phyloP scores from a whole-genome alignment of 768 basidiomycete genomes.

The Phlebiopsis gigantea region DNA sequence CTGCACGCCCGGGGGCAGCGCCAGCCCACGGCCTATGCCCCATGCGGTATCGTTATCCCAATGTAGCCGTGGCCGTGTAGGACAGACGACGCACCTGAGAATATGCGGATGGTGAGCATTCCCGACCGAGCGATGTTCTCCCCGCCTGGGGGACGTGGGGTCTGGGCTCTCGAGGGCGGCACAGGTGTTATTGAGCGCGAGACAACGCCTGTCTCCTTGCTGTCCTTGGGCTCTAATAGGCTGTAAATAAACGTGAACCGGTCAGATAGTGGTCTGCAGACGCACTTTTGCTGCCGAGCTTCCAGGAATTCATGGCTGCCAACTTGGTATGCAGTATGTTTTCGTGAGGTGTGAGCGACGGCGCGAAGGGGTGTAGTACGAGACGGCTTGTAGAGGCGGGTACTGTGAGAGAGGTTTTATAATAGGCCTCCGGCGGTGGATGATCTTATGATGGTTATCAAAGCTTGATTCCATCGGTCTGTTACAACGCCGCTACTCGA shows the following conservation, averaged over 20 bases:
- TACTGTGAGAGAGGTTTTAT: constrained; percentile 11
- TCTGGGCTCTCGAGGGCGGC: constrained; percentile 75
- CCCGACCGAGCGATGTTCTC: constrained; percentile 68
- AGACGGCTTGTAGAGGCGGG: constrained; percentile 5
- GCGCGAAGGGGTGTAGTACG: neutral
- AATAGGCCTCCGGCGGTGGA: constrained; percentile 1
- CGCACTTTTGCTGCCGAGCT: constrained; percentile 27
- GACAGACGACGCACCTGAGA: constrained; percentile 58
- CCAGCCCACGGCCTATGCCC: constrained; percentile 65
- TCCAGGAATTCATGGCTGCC: constrained; percentile 17
- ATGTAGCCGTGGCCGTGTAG: neutral
- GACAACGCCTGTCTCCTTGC: constrained; percentile 61
- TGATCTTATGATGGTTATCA: constrained; percentile 14
- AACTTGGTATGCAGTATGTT: neutral
- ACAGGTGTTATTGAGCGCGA: constrained; percentile 81
- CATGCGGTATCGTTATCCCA: neutral
- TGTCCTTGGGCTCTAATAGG: constrained; percentile 58
- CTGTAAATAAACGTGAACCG: neutral
- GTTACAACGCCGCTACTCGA: neutral
- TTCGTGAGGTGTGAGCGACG: neutral
- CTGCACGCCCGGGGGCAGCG: constrained; percentile 69
- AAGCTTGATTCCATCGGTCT: constrained; percentile 9
- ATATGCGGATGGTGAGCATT: constrained; percentile 93
- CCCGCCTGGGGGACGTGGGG: constrained; percentile 46
- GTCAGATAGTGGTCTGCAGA: neutral